A percentile compares a stretch with the other conserved stretches of the same genome.
phyloP scores from a whole-genome alignment of 805 yeast species.

The Pichia kluyveri region DNA sequence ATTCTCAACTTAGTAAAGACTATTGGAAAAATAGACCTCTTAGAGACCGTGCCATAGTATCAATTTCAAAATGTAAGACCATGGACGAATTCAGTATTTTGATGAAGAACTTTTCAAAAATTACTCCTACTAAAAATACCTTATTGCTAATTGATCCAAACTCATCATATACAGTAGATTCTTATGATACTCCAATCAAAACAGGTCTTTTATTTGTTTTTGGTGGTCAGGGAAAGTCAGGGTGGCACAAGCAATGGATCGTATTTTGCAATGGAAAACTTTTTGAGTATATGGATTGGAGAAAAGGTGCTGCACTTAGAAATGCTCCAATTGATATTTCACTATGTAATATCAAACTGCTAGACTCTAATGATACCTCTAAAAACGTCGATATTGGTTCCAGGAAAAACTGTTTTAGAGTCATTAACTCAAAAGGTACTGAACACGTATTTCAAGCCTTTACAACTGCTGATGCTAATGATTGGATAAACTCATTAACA shows the following conservation, averaged over 20 bases:
- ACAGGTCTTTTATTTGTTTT: conserved; percentile 47
- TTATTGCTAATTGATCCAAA: conserved; percentile 4
- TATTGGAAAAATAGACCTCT: conserved; percentile 10
- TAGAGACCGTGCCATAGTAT: conserved; percentile 13
- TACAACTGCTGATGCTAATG: conserved; percentile 52
- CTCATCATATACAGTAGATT: conserved; percentile 1
- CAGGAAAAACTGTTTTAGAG: conserved; percentile 59
- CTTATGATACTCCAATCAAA: conserved; percentile 10
- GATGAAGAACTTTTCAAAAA: conserved; percentile 26
- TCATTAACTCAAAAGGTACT: conserved; percentile 56
- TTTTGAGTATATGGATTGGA: conserved; percentile 72
- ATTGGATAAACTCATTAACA: conserved; percentile 60
- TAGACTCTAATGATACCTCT: conserved; percentile 31
- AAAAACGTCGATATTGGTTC: conserved; percentile 31
- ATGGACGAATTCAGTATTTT: conserved; percentile 27
- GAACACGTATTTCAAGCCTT: conserved; percentile 71
- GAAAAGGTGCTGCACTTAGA: conserved; percentile 53
- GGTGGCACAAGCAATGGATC: conserved; percentile 91
- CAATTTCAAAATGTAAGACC: conserved; percentile 14
- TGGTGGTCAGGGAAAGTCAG: conserved; percentile 52
- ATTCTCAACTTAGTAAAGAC: background rate
- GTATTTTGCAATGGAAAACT: conserved; percentile 60
- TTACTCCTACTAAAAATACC: background rate
- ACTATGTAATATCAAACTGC: conserved; percentile 51
- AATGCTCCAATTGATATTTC: conserved; percentile 64